phyloP scores from a whole-genome alignment of 495 filamentous ascomycete genomes.

The Hyaloscypha hepaticicola region DNA sequence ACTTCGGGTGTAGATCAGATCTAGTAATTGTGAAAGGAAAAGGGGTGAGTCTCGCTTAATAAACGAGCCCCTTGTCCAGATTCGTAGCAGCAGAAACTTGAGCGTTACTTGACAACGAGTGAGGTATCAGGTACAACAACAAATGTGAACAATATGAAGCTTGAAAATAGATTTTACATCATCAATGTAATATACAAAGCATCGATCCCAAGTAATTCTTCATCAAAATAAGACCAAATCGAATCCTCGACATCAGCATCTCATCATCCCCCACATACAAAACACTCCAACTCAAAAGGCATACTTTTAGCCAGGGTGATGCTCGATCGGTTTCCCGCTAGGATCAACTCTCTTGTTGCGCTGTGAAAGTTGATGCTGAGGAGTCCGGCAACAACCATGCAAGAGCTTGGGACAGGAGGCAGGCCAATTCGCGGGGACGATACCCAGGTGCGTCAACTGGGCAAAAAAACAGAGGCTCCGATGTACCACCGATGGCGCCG shows the following conservation, averaged over 20 bases:
- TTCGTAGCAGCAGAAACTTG: no score
- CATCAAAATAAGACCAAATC: background rate
- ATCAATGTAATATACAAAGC: no score
- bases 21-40: background rate
- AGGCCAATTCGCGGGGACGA: slow-evolving; percentile 48
- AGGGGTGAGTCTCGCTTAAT: background rate
- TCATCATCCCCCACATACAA: background rate
- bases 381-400: slow-evolving; percentile 35
- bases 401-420: slow-evolving; percentile 44
- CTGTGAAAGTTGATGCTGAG: slow-evolving; percentile 32
- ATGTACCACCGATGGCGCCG: slow-evolving; percentile 59
- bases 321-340: slow-evolving; percentile 36
- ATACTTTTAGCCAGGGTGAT: slow-evolving; percentile 35
- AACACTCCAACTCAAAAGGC: slow-evolving; percentile 29
- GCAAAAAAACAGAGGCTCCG: slow-evolving; percentile 56
- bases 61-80: background rate
- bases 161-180: no score
- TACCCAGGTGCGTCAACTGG: slow-evolving; percentile 52
- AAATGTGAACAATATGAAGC: no score
- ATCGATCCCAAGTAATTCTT: no score
- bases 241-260: background rate
- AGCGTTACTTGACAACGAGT: no score
- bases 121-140: no score
- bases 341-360: slow-evolving; percentile 35
- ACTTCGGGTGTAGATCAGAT: background rate